Base-by-base conservation (phyloP, 2,329 filamentous ascomycete genomes). In the Colletotrichum orbiculare region DNA sequence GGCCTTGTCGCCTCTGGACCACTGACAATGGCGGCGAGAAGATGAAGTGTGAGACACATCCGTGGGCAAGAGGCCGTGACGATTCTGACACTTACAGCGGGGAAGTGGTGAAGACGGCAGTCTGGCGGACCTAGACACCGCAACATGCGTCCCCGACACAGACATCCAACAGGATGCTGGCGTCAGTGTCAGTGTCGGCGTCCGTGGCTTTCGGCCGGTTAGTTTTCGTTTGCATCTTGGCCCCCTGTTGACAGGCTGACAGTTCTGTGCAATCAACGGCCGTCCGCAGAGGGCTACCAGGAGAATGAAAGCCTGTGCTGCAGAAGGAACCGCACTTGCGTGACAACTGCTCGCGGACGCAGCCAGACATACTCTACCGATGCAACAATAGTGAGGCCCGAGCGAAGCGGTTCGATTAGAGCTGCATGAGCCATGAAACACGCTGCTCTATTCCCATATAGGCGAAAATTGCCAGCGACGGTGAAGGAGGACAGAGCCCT, bases 91-190 rank as follows among this genome's bases (percentile, higher is more conserved):
- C 34, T 37, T 43, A 41, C 56, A 41, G 49, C 43, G n/a, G 17
- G 12, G 13, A 10, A 17, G 4, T 34, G 13, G 25, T 10, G 34
- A 34, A n/a, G 12, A 47, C 9, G 7, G 11, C 34, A 38, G n/a
- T 46, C 6, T 17, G 11, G 12, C 4, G 5, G 15, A 15, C 12
- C 52, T 33, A 38, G 57, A 15, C 52, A 33, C 35, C 47, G 37
- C 37, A 37, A 47, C 41, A 9, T 57, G 63, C 63, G 58, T 66
- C 58, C 58, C 58, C 58, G 63, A 66, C 33, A 59, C 42, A 53
- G 47, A 13, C 15, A 52, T 43, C 8, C 15, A 13, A 7, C 8
- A 15, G 12, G 15, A 25, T 13, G 4, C 52, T 15, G 13, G 10
- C 33, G 12, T n/a, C 33, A 33, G 12, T 7, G 52, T 54, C 63